phyloP scores from a whole-genome alignment of 805 yeast genomes.

The Kockiozyma suomiensis region DNA sequence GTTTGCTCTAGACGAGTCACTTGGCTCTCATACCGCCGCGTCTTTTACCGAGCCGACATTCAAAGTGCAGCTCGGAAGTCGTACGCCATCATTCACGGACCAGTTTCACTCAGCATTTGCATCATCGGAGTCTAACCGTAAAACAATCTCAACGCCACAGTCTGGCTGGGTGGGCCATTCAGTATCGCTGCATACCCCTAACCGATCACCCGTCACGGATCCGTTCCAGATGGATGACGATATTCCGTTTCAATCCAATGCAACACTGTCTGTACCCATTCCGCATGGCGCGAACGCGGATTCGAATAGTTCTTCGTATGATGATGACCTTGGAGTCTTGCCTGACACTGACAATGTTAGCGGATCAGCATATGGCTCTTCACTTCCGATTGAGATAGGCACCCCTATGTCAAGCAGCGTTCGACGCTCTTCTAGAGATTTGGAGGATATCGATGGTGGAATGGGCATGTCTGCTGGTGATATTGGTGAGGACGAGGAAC shows the following conservation, averaged over 20 bases:
- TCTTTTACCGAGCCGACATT: constrained; percentile 6
- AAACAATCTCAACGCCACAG: constrained; percentile 3
- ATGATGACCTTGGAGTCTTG: constrained; percentile 3
- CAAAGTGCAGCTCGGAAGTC: constrained; percentile 1
- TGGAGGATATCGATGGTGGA: constrained; percentile 17
- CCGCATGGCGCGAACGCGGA: neutral
- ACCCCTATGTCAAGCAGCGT: constrained; percentile 3
- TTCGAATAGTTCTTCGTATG: constrained; percentile 16
- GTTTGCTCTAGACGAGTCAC: constrained; percentile 25
- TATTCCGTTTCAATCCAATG: neutral
- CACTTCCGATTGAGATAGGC: constrained; percentile 30
- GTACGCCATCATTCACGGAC: constrained; percentile 15
- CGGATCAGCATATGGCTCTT: constrained; percentile 18
- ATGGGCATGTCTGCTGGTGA: constrained; percentile 29
- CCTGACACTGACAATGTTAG: neutral
- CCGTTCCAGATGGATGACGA: constrained; percentile 1
- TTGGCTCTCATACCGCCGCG: neutral
- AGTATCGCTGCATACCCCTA: constrained; percentile 16
- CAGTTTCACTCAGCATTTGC: constrained; percentile 5
- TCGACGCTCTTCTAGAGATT: neutral
- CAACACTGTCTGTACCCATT: neutral
- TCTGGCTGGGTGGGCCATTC: constrained; percentile 25
- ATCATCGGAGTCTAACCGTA: neutral
- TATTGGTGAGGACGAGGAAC: constrained; percentile 27
- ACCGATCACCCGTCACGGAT: neutral